Evolutionary conservation across 2,329 filamentous ascomycete genomes (phyloP), one percentile per base, ranked within the genome.

Genomic region (Aspergillus ustus): DNA sequence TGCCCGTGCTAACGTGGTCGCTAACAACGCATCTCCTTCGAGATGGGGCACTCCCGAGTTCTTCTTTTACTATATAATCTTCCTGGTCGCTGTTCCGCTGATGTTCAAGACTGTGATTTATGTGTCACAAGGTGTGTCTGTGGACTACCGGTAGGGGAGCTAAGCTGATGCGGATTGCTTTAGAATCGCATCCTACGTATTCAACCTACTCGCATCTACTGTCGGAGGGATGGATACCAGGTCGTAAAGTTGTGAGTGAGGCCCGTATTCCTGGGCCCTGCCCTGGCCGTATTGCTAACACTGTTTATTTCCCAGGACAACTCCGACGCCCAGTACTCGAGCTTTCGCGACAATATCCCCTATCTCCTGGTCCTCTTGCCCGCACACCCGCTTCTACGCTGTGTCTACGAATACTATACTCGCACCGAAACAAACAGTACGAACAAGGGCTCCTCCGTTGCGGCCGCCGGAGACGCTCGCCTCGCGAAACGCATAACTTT

Each of bases 81-180:
- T 97, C 69, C 64, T 84, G 31, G 73, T 86, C 6, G 83, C 82
- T 59, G 83, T 98, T 28, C 92, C 92, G 8, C 85, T 88, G 70
- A 99, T 99, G 93, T 92, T 97, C 78, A 96, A 92, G 82, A 83
- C 89, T n/a, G 89, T 90, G 9, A 91, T 93, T 68, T 87, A 91
- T 78, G 92, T 96, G 50, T 99, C 95, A 25, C 86, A 89, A 78
- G 85, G 93, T 93, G 78, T 61, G 83, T 81, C 19, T n/a, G 19
- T 8, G 19, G 48, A 40, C 46, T 29, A 20, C 20, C 6, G 43
- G 20, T 25, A 44, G 17, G 46, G 4, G n/a, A 55, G 8, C 45
- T 34, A 63, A 64, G 57, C 65, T 70, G 50, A 56, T 45, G 71
- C 54, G 34, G 29, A 44, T 40, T 46, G 20, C 25, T 53, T 45